Base-by-base conservation (phyloP, 2,329 filamentous ascomycete genomes). In the Beauveria rudraprayagi region DNA sequence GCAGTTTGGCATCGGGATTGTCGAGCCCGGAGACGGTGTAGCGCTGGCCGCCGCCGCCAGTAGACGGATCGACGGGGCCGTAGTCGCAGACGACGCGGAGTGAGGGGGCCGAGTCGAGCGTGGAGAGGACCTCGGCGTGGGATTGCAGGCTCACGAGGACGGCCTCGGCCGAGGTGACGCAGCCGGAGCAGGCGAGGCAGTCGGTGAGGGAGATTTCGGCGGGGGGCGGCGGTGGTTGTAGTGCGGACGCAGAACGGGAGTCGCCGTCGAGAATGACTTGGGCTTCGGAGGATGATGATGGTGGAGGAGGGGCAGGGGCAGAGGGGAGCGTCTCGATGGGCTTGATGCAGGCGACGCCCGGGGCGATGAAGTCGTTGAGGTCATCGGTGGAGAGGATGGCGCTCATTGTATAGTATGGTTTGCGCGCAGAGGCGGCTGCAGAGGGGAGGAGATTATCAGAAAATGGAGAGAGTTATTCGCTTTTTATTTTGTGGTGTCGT, bases 281-380 rank as follows among this genome's bases (percentile, higher is more conserved):
- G 75, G 92, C 89, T 66, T 83, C 81, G 70, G 79, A 74, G 65
- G 79, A 74, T 64, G 70, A 62, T 53, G 69, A 48, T 16, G 63
- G 46, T 26, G 63, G 65, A 46, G 71, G 67, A 65, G 83, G 80
- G 24, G 51, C 6, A 26, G 43, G 41, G 22, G 34, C 48, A 22
- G 81, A 75, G 2, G 94, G 93, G 16, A 99, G 84, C 2, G 91
- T 95, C 75, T 99, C 94, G 72, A 99, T 83, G 30, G 94, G 94
- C 71, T 99, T 97, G 75, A 99, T 97, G 77, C 94, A 99, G 65
- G 94, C 94, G 70, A 99, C 92, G 64, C 93, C 92, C 16, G 94
- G 94, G 61, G 90, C 94, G 72, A 99, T 99, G 78, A 99, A 99
- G 80, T 99, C 94, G 80, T 99, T 99, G 64, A 99, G 82, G 74